Base-by-base conservation (phyloP, 1,284 basidiomycete species). In the Sanghuangporus sanghuang region DNA sequence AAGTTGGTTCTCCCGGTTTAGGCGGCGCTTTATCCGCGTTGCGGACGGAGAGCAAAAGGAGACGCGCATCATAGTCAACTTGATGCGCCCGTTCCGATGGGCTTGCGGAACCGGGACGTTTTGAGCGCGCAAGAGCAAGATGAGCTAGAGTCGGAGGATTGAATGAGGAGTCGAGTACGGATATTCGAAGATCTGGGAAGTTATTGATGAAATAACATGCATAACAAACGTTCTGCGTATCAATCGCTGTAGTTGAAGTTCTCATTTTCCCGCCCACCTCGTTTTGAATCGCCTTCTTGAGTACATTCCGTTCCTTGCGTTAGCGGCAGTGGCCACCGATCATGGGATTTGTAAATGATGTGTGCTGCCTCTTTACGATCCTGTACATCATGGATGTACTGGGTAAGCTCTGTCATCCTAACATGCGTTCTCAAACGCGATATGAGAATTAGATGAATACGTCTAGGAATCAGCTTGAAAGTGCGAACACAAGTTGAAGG, bases 71-170 rank as follows among this genome's bases (percentile, higher is more conserved):
- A 71, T 90, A 94, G 27, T 78, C 76, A 6, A 67, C 44, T 32
- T 4, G 14, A 9, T 1, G 6, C 38, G 46, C 16, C 27, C 49
- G 53, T 14, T 21, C 35, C 38, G 44, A n/a, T 2, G 23, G 16
- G 14, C 52, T 32, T 36, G 39, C 4, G 40, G 39, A 16, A 56
- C 32, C 53, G 36, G 27, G 58, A 32, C 60, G 38, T 16, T 66
- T 57, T 39, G 65, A 66, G 35, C 62, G 69, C 18, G 86, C 86
- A 53, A 98, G 85, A 0, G 91, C 88, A 62, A 90, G 81, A 72
- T 99, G 96, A 0, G 96, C 95, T 11, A 82, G 74, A 0, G 93
- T 95, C 0, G 96, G 96, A 1, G 96, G 96, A 71, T 99, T 98
- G 78, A 95, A 98, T 0, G 93, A 96, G 0, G 94, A 90, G 71